These are phyloP conservation scores for Nannochloris sp. DNA, from an alignment of 139 green algal species.

Conservation along the genomic window DNA sequence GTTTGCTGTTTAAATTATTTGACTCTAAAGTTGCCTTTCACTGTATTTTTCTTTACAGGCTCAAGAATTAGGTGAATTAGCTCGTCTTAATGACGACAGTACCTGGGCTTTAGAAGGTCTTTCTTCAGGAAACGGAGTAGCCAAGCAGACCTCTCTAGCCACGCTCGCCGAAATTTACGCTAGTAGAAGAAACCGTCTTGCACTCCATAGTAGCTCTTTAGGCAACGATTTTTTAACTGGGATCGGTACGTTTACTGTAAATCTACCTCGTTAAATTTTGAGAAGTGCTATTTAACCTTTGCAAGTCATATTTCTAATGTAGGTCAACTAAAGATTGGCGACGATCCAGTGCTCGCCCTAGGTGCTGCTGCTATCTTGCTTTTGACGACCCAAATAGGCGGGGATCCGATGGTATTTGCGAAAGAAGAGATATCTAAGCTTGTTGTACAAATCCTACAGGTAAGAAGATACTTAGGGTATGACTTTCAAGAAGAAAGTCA, in stretches of 20 bases:
- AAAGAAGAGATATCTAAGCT: background rate
- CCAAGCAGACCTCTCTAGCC: slow-evolving; percentile 3
- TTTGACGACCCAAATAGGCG: slow-evolving; percentile 14
- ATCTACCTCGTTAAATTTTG: background rate
- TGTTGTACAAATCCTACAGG: slow-evolving; percentile 2
- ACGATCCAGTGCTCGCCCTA: slow-evolving; percentile 20
- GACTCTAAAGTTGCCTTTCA: too few relatives aligned
- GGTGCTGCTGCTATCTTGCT: slow-evolving; percentile 22
- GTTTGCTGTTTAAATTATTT: too few relatives aligned
- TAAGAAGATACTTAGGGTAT: too few relatives aligned
- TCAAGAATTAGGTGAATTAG: slow-evolving; percentile 26
- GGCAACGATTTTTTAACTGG: slow-evolving; percentile 8
- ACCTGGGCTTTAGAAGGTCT: slow-evolving; percentile 26
- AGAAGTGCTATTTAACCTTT: background rate
- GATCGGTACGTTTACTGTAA: background rate
- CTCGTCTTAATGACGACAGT: slow-evolving; percentile 5
- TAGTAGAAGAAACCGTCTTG: slow-evolving; percentile 6
- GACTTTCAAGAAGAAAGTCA: background rate
- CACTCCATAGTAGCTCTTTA: slow-evolving; percentile 5
- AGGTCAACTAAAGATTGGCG: background rate
- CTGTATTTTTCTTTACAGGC: slow-evolving; percentile 14
- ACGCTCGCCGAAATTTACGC: slow-evolving; percentile 13
- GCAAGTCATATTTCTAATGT: background rate
- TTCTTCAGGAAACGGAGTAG: background rate
- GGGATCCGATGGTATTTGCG: slow-evolving; percentile 9